Evolutionary conservation across 495 filamentous ascomycete genomes (phyloP), one percentile per base, ranked within the genome.

Genomic region (Astrothelium subdiscretum): DNA sequence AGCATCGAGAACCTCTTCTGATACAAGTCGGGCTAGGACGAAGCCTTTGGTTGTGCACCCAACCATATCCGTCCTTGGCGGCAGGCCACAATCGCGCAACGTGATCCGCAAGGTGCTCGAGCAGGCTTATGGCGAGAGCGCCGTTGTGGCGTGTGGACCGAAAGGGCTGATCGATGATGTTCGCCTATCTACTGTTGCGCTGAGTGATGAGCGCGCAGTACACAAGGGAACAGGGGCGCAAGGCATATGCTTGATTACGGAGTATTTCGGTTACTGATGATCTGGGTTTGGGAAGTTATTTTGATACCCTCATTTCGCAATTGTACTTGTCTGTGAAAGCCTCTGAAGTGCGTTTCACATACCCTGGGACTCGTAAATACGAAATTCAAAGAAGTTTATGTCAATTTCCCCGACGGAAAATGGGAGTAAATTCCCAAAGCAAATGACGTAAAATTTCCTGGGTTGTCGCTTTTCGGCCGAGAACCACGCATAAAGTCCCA

Each of bases 161-260:
- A 74, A 74, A 27, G 84, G 84, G 0, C 67, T 96, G 60, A 82
- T 84, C 3, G 79, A 84, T 31, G 79, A 81, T 60, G 83, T 88
- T 1, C 78, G 90, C 42, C 83, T 81, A 31, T 84, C 77, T 58
- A 87, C 89, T 1, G 88, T 86, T 0, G 79, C 74, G 18, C 68
- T 96, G 54, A 88, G 87, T 64, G 88, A 96, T 73, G 92, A 96
- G 72, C 75, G 92, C 59, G 91, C 88, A 0, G 87, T 95, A 38
- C 90, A 95, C 66, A 96, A 96, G 69, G 91, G 91, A 10, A 94
- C 88, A 0, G 91, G 89, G 1, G 91, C 91, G 11, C 89, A 94
- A 70, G 91, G 91, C 0, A 76, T 87, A 6, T 83, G 78, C 65
- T 65, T 83, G 32, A 77, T 81, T 71, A 68, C 66, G 1, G 75